phyloP scores from a whole-genome alignment of 805 yeast species.

The Metschnikowia picachoensis region DNA sequence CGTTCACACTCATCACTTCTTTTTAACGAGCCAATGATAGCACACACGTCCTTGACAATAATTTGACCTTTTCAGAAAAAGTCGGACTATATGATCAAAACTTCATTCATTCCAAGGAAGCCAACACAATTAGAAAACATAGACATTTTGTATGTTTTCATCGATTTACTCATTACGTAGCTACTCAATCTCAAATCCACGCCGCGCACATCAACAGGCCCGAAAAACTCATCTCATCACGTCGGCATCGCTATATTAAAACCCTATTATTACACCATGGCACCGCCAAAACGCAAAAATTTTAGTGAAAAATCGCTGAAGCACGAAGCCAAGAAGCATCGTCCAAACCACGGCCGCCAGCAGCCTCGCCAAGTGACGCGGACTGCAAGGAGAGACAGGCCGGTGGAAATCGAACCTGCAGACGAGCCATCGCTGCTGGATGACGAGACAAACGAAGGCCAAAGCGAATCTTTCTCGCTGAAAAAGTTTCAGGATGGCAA shows the following conservation, averaged over 20 bases:
- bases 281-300: slow-evolving; percentile 2
- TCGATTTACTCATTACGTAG: neutral
- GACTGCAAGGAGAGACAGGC: slow-evolving; percentile 40
- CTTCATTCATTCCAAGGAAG: neutral
- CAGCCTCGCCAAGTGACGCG: slow-evolving; percentile 59
- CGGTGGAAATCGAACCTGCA: slow-evolving; percentile 16
- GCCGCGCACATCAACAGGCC: neutral
- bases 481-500: slow-evolving; percentile 28
- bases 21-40: too few relatives aligned
- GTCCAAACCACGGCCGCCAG: slow-evolving; percentile 51
- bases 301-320: neutral
- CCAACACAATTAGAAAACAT: neutral
- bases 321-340: slow-evolving; percentile 1
- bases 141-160: neutral
- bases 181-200: neutral
- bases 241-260: neutral
- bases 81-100: neutral
- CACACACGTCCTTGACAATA: too few relatives aligned
- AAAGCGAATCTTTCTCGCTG: slow-evolving; percentile 7
- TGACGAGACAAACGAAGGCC: slow-evolving; percentile 13
- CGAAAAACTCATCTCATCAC: slow-evolving; percentile 10
- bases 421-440: slow-evolving; percentile 15
- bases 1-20: too few relatives aligned
- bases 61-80: too few relatives aligned
- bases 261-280: slow-evolving; percentile 1